Conservation (phyloP, 139 green algal genomes). For the Penium margaritaceum region DNA sequence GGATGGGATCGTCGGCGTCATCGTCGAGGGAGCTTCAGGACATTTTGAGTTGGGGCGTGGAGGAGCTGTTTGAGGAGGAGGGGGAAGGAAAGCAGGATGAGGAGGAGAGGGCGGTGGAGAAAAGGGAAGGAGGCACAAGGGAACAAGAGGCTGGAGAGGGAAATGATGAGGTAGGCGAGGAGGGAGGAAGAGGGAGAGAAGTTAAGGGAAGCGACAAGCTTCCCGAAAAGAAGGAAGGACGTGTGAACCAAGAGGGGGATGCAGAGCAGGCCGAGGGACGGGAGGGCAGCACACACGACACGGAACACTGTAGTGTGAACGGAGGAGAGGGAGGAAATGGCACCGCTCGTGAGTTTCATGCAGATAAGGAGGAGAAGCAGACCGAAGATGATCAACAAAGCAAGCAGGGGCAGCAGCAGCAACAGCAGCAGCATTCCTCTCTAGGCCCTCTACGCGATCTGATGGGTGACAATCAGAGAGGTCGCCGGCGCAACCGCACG, state of each 20-base stretch:
- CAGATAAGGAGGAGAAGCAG: too few relatives aligned
- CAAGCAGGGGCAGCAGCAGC: background rate
- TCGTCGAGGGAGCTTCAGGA: slow-evolving; percentile 72
- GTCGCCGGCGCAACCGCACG: background rate
- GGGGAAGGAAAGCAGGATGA: too few relatives aligned
- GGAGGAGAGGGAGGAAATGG: slow-evolving; percentile 15
- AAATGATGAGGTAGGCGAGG: slow-evolving; percentile 9
- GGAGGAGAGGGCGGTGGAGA: background rate
- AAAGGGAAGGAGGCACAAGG: slow-evolving; percentile 7
- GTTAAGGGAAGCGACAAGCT: background rate
- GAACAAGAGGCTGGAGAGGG: background rate
- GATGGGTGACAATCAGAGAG: background rate
- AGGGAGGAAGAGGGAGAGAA: background rate
- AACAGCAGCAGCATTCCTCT: background rate
- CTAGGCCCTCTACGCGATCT: too few relatives aligned
- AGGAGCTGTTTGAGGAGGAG: slow-evolving; percentile 40
- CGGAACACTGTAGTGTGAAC: too few relatives aligned
- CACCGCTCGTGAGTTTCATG: too few relatives aligned
- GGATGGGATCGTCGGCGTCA: background rate
- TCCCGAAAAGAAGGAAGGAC: too few relatives aligned
- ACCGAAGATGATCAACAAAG: too few relatives aligned
- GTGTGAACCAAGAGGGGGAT: too few relatives aligned
- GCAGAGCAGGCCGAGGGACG: too few relatives aligned
- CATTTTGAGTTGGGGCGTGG: slow-evolving; percentile 61
- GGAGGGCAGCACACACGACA: too few relatives aligned